phyloP scores from a whole-genome alignment of 345 rosid genomes.

The Leavenworthia alabamica region DNA sequence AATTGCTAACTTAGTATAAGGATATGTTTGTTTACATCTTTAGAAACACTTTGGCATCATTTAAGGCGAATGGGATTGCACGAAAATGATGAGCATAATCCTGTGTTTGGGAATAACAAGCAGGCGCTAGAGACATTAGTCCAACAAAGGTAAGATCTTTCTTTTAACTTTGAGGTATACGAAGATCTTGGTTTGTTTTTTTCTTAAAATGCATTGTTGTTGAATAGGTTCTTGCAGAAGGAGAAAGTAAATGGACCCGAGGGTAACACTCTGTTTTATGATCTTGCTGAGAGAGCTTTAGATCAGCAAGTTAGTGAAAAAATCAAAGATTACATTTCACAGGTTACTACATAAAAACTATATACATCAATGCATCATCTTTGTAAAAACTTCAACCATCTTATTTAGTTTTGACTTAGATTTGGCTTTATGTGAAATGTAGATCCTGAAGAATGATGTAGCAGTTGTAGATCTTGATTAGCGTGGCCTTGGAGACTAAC shows the following conservation, averaged over 20 bases:
- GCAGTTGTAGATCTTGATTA: constrained; percentile 36
- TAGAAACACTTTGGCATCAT: constrained; percentile 83
- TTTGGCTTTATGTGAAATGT: background rate
- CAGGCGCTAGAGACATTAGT: constrained; percentile 69
- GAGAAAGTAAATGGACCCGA: constrained; percentile 79
- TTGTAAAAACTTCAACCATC: background rate
- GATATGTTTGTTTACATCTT: background rate
- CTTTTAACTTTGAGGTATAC: background rate
- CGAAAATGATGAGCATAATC: constrained; percentile 61
- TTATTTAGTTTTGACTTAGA: background rate
- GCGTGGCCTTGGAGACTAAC: background rate
- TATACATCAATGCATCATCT: background rate
- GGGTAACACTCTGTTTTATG: constrained; percentile 59
- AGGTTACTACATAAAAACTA: constrained; percentile 38
- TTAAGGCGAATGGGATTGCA: constrained; percentile 61
- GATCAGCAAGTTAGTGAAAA: constrained; percentile 55
- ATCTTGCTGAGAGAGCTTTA: constrained; percentile 91
- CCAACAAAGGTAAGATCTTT: constrained; percentile 61
- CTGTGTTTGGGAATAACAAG: constrained; percentile 67
- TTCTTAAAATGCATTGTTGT: background rate
- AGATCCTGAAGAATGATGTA: constrained; percentile 57
- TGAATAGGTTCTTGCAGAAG: constrained; percentile 71
- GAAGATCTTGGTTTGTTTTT: background rate
- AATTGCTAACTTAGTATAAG: background rate
- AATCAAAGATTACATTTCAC: constrained; percentile 65